phyloP scores from a whole-genome alignment of 2,329 filamentous ascomycete genomes.

The Colletotrichum sojae region DNA sequence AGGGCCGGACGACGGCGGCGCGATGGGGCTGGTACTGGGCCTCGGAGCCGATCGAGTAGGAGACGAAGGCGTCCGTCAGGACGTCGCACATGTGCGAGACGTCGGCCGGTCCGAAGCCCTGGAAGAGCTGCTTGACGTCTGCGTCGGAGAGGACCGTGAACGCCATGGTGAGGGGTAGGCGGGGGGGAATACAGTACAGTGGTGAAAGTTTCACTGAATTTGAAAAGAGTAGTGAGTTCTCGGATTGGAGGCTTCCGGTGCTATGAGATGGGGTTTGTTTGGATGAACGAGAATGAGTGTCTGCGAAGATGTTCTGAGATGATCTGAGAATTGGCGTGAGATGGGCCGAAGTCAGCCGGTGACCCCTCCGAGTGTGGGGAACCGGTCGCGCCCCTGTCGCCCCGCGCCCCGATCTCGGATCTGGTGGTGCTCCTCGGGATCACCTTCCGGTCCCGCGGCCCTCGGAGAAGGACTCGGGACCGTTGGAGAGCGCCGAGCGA shows the following conservation, averaged over 20 bases:
- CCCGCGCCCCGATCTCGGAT: conserved; percentile 37
- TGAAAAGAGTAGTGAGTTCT: too few species aligned
- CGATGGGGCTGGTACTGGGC: conserved; percentile 73
- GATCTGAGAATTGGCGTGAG: conserved; percentile 11
- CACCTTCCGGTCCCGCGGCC: conserved; percentile 12
- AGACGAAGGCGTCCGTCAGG: conserved; percentile 72
- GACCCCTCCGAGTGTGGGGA: conserved; percentile 21
- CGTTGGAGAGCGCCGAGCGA: too few species aligned
- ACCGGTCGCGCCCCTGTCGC: conserved; percentile 30
- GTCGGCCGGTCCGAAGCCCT: conserved; percentile 66
- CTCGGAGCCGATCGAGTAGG: conserved; percentile 75
- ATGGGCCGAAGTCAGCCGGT: conserved; percentile 23
- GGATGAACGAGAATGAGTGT: too few species aligned
- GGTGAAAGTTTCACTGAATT: too few species aligned
- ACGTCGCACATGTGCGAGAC: conserved; percentile 69
- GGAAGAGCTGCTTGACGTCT: conserved; percentile 68
- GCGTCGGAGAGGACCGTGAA: conserved; percentile 73
- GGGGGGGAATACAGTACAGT: too few species aligned
- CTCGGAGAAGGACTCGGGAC: too few species aligned
- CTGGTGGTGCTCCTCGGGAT: conserved; percentile 11
- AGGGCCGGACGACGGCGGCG: conserved; percentile 71
- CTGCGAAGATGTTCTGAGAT: neutral
- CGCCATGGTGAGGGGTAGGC: conserved; percentile 58
- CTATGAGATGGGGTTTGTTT: too few species aligned
- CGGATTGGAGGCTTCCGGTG: too few species aligned